These are phyloP conservation scores for Phytophthora pisi DNA, from an alignment of 352 stramenopile genomes.

Conservation along the genomic window DNA sequence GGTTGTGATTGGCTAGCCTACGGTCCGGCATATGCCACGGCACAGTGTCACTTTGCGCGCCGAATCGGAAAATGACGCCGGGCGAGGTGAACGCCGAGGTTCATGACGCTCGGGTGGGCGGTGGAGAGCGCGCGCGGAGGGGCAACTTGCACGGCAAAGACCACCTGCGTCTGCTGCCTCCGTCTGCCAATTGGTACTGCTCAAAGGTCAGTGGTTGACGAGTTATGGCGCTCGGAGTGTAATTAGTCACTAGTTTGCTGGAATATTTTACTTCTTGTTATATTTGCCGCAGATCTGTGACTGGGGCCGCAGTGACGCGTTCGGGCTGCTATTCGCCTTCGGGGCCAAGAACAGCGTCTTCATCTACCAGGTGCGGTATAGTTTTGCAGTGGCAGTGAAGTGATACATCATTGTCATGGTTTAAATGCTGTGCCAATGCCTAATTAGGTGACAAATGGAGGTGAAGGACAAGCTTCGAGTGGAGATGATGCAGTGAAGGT, in stretches of 20 bases:
- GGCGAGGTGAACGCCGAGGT: background rate
- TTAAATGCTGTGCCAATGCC: background rate
- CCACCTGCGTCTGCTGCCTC: slow-evolving; percentile 53
- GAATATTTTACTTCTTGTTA: background rate
- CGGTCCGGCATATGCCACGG: background rate
- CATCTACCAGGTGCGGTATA: slow-evolving; percentile 59
- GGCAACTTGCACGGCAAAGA: background rate
- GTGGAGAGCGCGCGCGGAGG: background rate
- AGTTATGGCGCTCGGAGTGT: slow-evolving; percentile 2
- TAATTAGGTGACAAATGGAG: slow-evolving; percentile 8
- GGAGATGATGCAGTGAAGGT: slow-evolving; percentile 8
- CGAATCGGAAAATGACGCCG: background rate
- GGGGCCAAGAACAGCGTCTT: slow-evolving; percentile 67
- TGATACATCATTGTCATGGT: background rate
- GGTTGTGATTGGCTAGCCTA: background rate
- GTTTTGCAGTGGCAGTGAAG: slow-evolving; percentile 1
- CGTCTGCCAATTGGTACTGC: slow-evolving; percentile 82
- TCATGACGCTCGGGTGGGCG: background rate
- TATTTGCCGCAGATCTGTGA: slow-evolving; percentile 58
- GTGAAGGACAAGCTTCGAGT: background rate
- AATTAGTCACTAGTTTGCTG: background rate
- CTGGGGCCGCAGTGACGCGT: slow-evolving; percentile 47
- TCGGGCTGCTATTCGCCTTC: slow-evolving; percentile 56
- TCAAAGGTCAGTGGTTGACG: slow-evolving; percentile 53
- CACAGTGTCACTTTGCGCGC: background rate